phyloP scores from a whole-genome alignment of 179 eudicot species.

The Kewa caespitosa region DNA sequence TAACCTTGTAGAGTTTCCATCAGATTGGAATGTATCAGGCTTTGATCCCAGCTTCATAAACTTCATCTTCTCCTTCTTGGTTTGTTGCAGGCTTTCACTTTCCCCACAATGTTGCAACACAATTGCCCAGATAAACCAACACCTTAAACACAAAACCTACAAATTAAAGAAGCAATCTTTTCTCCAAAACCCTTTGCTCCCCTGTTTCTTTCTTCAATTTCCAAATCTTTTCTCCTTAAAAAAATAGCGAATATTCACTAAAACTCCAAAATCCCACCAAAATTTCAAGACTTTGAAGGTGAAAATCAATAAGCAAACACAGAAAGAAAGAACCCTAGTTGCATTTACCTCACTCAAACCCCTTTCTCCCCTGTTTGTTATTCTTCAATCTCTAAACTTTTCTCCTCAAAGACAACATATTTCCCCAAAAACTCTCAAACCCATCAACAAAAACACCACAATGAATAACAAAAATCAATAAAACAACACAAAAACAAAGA shows the following conservation, averaged over 20 bases:
- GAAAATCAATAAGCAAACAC: neutral
- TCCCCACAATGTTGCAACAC: neutral
- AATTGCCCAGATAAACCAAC: neutral
- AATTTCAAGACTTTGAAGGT: neutral
- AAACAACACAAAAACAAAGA: neutral
- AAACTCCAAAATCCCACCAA: neutral
- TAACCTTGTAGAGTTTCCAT: slow-evolving; percentile 58
- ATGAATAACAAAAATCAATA: slow-evolving; percentile 15
- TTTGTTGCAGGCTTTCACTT: no score
- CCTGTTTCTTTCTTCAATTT: no score
- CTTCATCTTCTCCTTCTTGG: slow-evolving; percentile 50
- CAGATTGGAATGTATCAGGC: slow-evolving; percentile 66
- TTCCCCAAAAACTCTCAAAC: neutral
- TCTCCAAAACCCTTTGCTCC: neutral
- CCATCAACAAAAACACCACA: neutral
- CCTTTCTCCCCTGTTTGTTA: neutral
- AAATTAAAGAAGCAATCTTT: neutral
- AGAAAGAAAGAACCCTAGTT: neutral
- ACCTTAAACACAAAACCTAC: neutral
- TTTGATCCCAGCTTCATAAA: slow-evolving; percentile 82
- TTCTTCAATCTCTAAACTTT: neutral
- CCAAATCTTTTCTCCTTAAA: neutral
- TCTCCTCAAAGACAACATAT: no score
- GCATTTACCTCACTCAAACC: slow-evolving; percentile 13
- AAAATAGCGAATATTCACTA: neutral